Evolutionary conservation across 192 early-diverging fungal genomes (phyloP), one percentile per base, ranked within the genome.

Genomic region (Phlyctochytrium bullatum): DNA sequence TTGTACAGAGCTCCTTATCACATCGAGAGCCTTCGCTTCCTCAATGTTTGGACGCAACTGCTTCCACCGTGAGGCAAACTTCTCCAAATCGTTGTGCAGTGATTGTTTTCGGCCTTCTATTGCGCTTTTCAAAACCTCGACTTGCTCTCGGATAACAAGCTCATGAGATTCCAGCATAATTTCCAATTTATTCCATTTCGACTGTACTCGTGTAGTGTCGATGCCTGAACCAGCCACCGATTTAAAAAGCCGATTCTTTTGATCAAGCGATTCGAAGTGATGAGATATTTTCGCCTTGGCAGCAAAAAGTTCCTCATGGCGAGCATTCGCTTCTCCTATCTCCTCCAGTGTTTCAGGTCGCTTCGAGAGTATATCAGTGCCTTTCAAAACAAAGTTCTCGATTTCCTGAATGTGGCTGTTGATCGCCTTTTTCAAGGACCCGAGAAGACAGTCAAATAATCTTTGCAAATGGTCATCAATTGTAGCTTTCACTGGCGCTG

Each of bases 391-490:
- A 76, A 83, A 87, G 3, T 81, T 74, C 25, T 87, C 81, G 32
- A 87, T 72, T 0, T 59, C 68, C 1, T 61, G 35, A 30, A 81
- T 50, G 66, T 83, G 78, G 36, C 36, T 64, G 2, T 60, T 56
- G 32, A 83, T 65, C 2, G 73, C 61, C 50, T 68, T 71, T 56
- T 74, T 57, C 1, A 87, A 73, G 16, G 73, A 34, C 10, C 28
- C 52, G 0, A 87, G 30, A 36, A 87, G 69, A 16, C 78, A 52
- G 61, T 87, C 85, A 76, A 85, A 85, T 27, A 87, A 63, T 24
- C 76, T 67, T 59, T 87, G 85, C 14, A 87, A 62, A 64, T 83
- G 80, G 58, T 87, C 83, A 57, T 87, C 85, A 58, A 87, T 83
- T 1, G 83, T 68, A 4, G 85, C 76, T 52, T 87, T 87, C 54